Base-by-base conservation (phyloP, 495 filamentous ascomycete genomes). In the Barbatosphaeria neglecta region DNA sequence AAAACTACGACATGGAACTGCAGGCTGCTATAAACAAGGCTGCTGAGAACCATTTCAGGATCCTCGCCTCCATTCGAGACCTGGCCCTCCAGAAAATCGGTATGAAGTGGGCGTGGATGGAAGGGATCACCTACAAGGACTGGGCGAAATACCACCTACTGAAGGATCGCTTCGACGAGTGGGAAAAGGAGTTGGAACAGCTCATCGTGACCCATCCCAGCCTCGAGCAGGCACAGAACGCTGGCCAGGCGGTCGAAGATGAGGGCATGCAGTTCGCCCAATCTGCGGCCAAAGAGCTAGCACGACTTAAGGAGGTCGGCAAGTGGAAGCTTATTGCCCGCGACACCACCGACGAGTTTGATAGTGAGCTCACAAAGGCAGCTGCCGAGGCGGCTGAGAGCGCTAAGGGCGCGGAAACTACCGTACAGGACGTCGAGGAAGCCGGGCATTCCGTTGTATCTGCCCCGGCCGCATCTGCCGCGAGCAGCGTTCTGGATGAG, bases 71-170 rank as follows among this genome's bases (percentile, higher is more conserved):
- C 44, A 88, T 95, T 46, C 78, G 86, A 18, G 88, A 96, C 51
- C 72, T 95, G 7, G 88, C 89, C 2, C 72, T 99, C 7, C 88
- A 95, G 57, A 90, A 95, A 57, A 86, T 99, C 45, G 93, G 93
- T 35, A 90, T 93, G 78, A 86, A 92, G 48, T 99, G 93, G 90
- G 89, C 90, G 1, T 93, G 86, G 83, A 94, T 87, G 75, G 90
- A 96, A 44, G 84, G 84, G 31, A 78, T 99, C 49, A 90, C 89
- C 6, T 95, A 97, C 71, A 90, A 92, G 55, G 89, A 96, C 59
- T 99, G 93, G 93, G 77, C 78, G 22, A 86, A 85, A 55, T 97
- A 95, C 58, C 84, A 95, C 56, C 72, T 82, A 22, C 70, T 97
- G 47, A 93, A 86, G 67, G 77, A 77, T 37, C 80, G 85, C 22